A percentile compares a stretch with the other conserved stretches of the same genome.
Evolutionary conservation across 179 eudicot species (phyloP).

Genomic region (Beta corolliflora): DNA sequence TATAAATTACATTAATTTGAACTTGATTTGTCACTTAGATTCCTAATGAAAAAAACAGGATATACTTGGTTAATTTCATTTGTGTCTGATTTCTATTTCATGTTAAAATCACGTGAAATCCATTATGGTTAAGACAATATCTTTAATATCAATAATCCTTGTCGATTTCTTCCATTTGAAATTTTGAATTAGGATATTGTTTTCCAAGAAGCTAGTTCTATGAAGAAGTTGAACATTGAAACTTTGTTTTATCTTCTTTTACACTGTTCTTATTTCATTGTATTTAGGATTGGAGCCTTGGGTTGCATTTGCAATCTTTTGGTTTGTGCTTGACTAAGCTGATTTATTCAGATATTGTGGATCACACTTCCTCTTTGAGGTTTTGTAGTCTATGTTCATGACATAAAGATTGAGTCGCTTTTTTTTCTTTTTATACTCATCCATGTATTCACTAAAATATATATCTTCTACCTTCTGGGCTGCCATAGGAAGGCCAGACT

Average conservation of each 20-base stretch:
- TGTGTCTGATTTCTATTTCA: constrained; percentile 5
- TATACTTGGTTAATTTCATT: background rate
- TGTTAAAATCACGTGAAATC: background rate
- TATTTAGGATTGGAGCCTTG: background rate
- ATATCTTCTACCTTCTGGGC: background rate
- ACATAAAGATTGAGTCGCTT: background rate
- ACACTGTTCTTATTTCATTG: background rate
- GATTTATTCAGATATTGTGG: background rate
- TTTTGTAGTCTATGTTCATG: background rate
- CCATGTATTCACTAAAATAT: background rate
- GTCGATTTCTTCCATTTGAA: background rate
- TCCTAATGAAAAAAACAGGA: background rate
- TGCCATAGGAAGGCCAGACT: background rate
- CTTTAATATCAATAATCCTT: constrained; percentile 9
- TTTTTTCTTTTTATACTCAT: background rate
- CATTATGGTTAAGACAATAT: background rate
- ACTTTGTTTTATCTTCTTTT: constrained; percentile 2
- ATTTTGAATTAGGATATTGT: background rate
- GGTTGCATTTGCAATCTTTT: constrained; percentile 9
- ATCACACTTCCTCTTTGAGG: background rate
- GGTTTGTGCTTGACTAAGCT: background rate
- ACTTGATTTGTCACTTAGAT: background rate
- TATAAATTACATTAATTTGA: constrained; percentile 29
- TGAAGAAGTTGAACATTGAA: background rate
- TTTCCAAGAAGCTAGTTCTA: background rate